A percentile compares a stretch with the other conserved stretches of the same genome.
Evolutionary conservation across 1,139 yeast genomes (phyloP).

Genomic region (Petasospora rhodanensis): DNA sequence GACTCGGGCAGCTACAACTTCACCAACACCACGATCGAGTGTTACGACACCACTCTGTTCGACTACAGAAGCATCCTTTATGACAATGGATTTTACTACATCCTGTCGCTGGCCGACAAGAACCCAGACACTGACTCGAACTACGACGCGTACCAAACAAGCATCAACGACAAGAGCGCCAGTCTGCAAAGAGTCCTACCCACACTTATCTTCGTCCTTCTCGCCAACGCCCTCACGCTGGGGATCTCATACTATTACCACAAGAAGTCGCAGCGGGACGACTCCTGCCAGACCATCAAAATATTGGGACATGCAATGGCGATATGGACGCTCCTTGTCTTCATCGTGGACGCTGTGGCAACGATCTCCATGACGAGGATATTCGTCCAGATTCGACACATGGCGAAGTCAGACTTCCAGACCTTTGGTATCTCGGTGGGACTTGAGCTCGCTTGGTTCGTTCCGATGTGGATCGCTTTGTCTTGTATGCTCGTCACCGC

Average conservation of each 20-base stretch:
- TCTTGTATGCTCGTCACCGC: background rate
- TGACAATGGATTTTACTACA: constrained; percentile 11
- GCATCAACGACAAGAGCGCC: constrained; percentile 8
- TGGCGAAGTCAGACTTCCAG: constrained; percentile 9
- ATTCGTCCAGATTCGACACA: constrained; percentile 4
- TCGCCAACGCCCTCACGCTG: constrained; percentile 3
- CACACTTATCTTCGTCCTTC: constrained; percentile 7
- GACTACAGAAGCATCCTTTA: constrained; percentile 13
- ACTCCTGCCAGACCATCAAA: background rate
- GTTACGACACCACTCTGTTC: constrained; percentile 8
- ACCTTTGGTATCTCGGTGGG: constrained; percentile 8
- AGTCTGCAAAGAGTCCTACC: constrained; percentile 8
- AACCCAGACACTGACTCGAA: constrained; percentile 3
- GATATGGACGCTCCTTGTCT: constrained; percentile 5
- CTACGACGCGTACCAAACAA: constrained; percentile 8
- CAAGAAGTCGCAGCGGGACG: background rate
- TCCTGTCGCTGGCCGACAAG: constrained; percentile 11
- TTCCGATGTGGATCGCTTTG: constrained; percentile 7
- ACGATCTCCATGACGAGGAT: constrained; percentile 5
- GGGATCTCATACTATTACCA: background rate
- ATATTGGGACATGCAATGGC: constrained; percentile 6
- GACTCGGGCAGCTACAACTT: constrained; percentile 9
- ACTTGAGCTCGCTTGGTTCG: constrained; percentile 6
- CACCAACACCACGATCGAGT: constrained; percentile 7
- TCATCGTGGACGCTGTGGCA: constrained; percentile 5